Evolutionary conservation across 345 rosid genomes (phyloP).

Genomic region (Rhodamnia argentea): DNA sequence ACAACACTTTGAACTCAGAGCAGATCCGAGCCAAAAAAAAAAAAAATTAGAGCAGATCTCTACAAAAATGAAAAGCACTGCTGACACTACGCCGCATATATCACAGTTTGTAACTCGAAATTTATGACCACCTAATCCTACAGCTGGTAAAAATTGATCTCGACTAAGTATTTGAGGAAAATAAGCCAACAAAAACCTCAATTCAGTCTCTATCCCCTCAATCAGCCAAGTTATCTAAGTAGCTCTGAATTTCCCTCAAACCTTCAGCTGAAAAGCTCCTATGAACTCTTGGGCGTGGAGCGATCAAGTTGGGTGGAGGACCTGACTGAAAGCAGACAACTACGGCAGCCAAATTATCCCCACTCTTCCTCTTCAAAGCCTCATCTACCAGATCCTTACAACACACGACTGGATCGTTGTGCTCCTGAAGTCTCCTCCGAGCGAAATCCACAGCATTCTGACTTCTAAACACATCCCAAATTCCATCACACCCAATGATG

Average conservation of each 20-base stretch:
- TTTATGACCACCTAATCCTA: slow-evolving; percentile 10
- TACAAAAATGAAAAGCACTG: not conserved
- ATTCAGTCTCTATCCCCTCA: slow-evolving; percentile 13
- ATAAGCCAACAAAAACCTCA: not conserved
- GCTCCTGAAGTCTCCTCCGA: slow-evolving; percentile 71
- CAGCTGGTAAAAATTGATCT: slow-evolving; percentile 5
- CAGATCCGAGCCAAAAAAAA: not conserved
- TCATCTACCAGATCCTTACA: slow-evolving; percentile 70
- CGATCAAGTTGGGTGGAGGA: slow-evolving; percentile 59
- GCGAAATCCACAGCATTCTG: slow-evolving; percentile 90
- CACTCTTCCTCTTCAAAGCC: slow-evolving; percentile 83
- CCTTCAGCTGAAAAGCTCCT: slow-evolving; percentile 73
- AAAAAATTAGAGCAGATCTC: not conserved
- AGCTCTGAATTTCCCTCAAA: slow-evolving; percentile 64
- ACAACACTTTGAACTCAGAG: not conserved
- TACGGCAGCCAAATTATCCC: slow-evolving; percentile 65
- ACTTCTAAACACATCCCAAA: slow-evolving; percentile 91
- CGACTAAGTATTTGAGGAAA: not conserved
- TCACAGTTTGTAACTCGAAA: slow-evolving; percentile 30
- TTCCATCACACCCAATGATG: slow-evolving; percentile 74
- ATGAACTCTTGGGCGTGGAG: slow-evolving; percentile 53
- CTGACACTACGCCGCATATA: slow-evolving; percentile 18
- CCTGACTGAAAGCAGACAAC: slow-evolving; percentile 68
- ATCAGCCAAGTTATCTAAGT: slow-evolving; percentile 41
- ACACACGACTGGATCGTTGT: slow-evolving; percentile 66